Percentiles rank a stretch among this genome's conserved stretches.
Conservation (phyloP, 805 yeast genomes). For the Kazachstania taianensis region DNA sequence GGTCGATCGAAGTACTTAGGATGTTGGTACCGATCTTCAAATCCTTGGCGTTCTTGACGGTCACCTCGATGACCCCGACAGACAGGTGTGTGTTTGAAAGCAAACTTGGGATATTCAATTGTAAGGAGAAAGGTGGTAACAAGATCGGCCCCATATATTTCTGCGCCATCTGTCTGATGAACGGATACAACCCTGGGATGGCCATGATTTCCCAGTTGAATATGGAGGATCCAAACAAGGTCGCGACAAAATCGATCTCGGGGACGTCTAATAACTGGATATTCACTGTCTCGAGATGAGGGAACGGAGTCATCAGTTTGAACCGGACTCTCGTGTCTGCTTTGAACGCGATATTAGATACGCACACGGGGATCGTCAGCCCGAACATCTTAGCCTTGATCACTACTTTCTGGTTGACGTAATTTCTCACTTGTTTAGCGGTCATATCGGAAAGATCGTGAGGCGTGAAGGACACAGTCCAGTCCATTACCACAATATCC, state of each 20-base stretch:
- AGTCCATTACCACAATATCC: constrained; percentile 95
- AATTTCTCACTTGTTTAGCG: constrained; percentile 72
- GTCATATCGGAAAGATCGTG: constrained; percentile 77
- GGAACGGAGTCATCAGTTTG: constrained; percentile 83
- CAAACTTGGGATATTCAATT: constrained; percentile 83
- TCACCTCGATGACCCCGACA: constrained; percentile 73
- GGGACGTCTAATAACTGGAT: constrained; percentile 82
- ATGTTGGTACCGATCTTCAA: constrained; percentile 58
- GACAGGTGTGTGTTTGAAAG: constrained; percentile 81
- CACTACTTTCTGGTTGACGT: constrained; percentile 71
- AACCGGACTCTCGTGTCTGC: constrained; percentile 71
- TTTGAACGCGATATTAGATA: constrained; percentile 69
- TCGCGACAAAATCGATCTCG: constrained; percentile 72
- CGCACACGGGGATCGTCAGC: constrained; percentile 63
- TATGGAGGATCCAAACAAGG: constrained; percentile 62
- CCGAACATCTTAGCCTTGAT: constrained; percentile 81
- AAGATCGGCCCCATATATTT: constrained; percentile 84
- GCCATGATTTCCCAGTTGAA: constrained; percentile 82
- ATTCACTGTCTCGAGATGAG: constrained; percentile 87
- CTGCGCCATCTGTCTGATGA: constrained; percentile 74
- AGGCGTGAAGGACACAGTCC: constrained; percentile 91
- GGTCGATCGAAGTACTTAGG: constrained; percentile 76
- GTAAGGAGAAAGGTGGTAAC: constrained; percentile 85
- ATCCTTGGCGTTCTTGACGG: constrained; percentile 54
- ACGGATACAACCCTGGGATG: constrained; percentile 77